Evolutionary conservation across 2,329 filamentous ascomycete genomes (phyloP).

Genomic region (Gnomoniopsis sp.): DNA sequence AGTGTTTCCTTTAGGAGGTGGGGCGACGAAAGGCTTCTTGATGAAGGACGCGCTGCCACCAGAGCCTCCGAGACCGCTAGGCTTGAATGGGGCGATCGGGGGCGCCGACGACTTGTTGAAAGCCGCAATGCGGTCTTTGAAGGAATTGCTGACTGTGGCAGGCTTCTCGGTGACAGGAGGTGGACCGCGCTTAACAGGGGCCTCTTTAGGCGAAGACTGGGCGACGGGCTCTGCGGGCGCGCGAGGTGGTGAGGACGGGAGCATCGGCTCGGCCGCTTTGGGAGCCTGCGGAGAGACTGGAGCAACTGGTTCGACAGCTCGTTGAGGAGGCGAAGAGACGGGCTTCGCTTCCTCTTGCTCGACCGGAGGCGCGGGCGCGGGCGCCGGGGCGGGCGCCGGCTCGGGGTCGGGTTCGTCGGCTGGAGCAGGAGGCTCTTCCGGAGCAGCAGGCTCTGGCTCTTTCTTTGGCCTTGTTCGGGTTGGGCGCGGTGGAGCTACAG

Average conservation of each 20-base stretch:
- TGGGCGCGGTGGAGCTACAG: conserved; percentile 82
- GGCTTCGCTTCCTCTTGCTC: conserved; percentile 33
- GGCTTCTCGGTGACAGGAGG: conserved; percentile 75
- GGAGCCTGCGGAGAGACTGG: conserved; percentile 32
- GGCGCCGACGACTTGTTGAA: conserved; percentile 90
- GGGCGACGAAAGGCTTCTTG: conserved; percentile 95
- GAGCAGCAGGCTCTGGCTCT: conserved; percentile 35
- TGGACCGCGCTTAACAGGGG: conserved; percentile 46
- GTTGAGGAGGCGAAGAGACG: conserved; percentile 26
- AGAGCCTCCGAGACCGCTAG: conserved; percentile 51
- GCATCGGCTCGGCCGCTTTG: conserved; percentile 34
- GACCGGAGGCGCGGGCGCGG: conserved; percentile 30
- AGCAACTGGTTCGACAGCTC: conserved; percentile 27
- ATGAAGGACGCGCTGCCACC: conserved; percentile 68
- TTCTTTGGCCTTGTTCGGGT: conserved; percentile 69
- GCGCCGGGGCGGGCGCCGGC: conserved; percentile 25
- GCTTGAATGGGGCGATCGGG: conserved; percentile 87
- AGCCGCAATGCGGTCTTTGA: conserved; percentile 92
- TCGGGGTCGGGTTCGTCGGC: conserved; percentile 18
- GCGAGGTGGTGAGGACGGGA: conserved; percentile 32
- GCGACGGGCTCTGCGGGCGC: conserved; percentile 3
- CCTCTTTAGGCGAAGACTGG: conserved; percentile 31
- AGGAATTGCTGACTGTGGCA: conserved; percentile 59
- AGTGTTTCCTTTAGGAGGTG: conserved; percentile 87
- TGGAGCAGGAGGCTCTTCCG: conserved; percentile 20